Conservation (phyloP, 352 stramenopile species). For the Pythium myriotylum region DNA sequence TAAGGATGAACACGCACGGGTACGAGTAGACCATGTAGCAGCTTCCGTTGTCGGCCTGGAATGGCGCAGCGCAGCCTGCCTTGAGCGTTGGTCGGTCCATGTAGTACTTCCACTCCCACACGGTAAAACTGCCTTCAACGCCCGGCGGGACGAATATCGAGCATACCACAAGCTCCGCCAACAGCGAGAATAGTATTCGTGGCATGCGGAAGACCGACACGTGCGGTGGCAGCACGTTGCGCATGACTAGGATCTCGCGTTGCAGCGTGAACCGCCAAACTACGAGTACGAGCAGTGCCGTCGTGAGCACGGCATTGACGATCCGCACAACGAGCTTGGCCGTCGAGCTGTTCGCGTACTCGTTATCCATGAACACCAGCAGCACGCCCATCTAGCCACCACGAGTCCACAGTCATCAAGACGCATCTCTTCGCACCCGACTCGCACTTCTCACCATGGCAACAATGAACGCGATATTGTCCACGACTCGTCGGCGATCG, state of each 20-base stretch:
- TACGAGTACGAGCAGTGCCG: slow-evolving; percentile 52
- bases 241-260: slow-evolving; percentile 60
- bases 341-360: slow-evolving; percentile 38
- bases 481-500: slow-evolving; percentile 56
- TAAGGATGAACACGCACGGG: slow-evolving; percentile 57
- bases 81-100: slow-evolving; percentile 25
- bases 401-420: neutral
- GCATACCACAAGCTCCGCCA: slow-evolving; percentile 54
- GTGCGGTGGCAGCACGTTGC: slow-evolving; percentile 59
- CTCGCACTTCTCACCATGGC: slow-evolving; percentile 42
- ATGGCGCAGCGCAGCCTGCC: slow-evolving; percentile 37
- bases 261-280: slow-evolving; percentile 58
- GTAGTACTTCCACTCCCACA: slow-evolving; percentile 78
- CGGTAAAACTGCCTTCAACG: slow-evolving; percentile 44
- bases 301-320: slow-evolving; percentile 46
- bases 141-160: slow-evolving; percentile 59
- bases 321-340: slow-evolving; percentile 46
- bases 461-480: slow-evolving; percentile 59
- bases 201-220: slow-evolving; percentile 58
- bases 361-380: slow-evolving; percentile 74
- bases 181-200: slow-evolving; percentile 38
- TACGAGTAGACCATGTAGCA: slow-evolving; percentile 79
- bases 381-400: slow-evolving; percentile 42
- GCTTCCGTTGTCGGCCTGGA: slow-evolving; percentile 33
- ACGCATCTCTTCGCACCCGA: neutral